These are phyloP conservation scores for Debaryomyces hansenii DNA, from an alignment of 805 yeast genomes.

Conservation along the genomic window DNA sequence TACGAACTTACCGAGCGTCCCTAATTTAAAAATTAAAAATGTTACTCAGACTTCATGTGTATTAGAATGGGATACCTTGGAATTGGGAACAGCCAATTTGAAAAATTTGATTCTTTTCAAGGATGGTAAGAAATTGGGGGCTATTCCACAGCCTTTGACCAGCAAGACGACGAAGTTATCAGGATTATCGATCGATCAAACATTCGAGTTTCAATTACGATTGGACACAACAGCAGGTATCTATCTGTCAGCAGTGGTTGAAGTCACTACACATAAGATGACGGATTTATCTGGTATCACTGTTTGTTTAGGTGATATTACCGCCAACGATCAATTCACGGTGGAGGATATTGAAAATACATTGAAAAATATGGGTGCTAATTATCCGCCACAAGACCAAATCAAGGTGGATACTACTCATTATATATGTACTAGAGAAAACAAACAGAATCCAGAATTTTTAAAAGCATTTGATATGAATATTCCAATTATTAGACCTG, in stretches of 20 bases:
- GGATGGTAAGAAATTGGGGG: conserved; percentile 70
- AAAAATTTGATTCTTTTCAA: conserved; percentile 77
- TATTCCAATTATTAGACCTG: conserved; percentile 93
- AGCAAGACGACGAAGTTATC: conserved; percentile 84
- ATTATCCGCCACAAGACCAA: conserved; percentile 61
- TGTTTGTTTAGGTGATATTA: conserved; percentile 82
- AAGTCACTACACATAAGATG: conserved; percentile 89
- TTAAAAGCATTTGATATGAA: conserved; percentile 79
- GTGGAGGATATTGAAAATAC: conserved; percentile 59
- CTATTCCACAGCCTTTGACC: conserved; percentile 78
- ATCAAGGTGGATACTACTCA: conserved; percentile 94
- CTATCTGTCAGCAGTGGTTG: conserved; percentile 63
- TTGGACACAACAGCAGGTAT: conserved; percentile 91
- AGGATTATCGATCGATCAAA: conserved; percentile 85
- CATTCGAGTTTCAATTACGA: conserved; percentile 74
- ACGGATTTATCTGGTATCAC: conserved; percentile 92
- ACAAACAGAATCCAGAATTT: conserved; percentile 67
- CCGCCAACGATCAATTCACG: conserved; percentile 48
- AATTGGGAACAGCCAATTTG: conserved; percentile 78
- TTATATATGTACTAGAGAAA: conserved; percentile 66
- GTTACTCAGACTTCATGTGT: conserved; percentile 95
- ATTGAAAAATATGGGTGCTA: conserved; percentile 75
- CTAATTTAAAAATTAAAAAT: conserved; percentile 68
- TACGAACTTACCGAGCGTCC: conserved; percentile 64
- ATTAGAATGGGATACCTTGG: conserved; percentile 87